Conservation (phyloP, 2,329 filamentous ascomycete species). For the Pseudogymnoascus sp. region DNA sequence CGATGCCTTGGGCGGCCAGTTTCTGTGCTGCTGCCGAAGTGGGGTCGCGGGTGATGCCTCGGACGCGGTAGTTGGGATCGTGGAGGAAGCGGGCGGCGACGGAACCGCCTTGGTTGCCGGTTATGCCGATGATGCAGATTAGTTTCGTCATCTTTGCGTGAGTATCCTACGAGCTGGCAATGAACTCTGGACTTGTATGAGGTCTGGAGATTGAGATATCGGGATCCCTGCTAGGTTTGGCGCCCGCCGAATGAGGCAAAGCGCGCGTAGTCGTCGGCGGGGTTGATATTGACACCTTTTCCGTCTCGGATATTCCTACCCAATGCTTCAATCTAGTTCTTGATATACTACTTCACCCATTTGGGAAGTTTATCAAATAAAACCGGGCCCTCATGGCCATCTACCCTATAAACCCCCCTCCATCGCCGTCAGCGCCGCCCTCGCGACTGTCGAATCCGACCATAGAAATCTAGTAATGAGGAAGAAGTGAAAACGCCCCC, state of each 20-base stretch:
- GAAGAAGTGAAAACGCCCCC: background rate
- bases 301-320: background rate
- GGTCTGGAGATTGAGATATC: background rate
- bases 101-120: conserved; percentile 41
- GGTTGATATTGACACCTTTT: background rate
- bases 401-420: background rate
- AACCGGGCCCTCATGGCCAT: background rate
- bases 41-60: conserved; percentile 37
- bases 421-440: background rate
- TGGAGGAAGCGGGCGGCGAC: conserved; percentile 36
- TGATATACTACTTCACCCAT: background rate
- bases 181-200: background rate
- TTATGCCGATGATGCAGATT: conserved; percentile 35
- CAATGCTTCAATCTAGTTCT: background rate
- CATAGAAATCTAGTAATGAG: background rate
- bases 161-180: background rate
- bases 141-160: conserved; percentile 26
- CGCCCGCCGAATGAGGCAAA: no score
- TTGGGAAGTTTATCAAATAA: background rate
- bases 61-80: conserved; percentile 33
- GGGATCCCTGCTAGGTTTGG: background rate
- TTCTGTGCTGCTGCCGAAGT: conserved; percentile 28
- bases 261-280: background rate
- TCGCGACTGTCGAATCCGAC: background rate
- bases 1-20: conserved; percentile 31